These are phyloP conservation scores for Scedosporium aurantiacum DNA, from an alignment of 2,329 filamentous ascomycete genomes.

Conservation along the genomic window DNA sequence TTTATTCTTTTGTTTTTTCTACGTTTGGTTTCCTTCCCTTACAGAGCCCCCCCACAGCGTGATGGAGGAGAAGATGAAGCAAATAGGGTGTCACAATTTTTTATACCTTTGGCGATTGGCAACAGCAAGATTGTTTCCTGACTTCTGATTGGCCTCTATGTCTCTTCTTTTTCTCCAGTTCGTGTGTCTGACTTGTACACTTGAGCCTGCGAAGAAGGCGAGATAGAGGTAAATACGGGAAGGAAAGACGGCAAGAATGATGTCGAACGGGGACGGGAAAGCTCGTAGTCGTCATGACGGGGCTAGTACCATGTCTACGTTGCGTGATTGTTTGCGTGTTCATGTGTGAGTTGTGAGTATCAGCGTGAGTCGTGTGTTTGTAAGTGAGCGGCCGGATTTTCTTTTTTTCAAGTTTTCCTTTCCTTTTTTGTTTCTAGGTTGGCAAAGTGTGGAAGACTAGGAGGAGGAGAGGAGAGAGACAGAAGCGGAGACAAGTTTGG, in stretches of 20 bases:
- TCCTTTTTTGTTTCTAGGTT: too few species aligned
- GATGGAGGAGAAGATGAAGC: neutral
- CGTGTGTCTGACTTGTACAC: neutral
- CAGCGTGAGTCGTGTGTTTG: neutral
- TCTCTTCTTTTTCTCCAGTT: neutral
- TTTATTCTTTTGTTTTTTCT: neutral
- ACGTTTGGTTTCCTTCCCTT: neutral
- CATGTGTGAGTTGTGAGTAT: neutral
- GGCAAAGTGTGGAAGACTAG: too few species aligned
- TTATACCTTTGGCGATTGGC: neutral
- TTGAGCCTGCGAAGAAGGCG: neutral
- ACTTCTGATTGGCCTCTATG: neutral
- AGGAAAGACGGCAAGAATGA: neutral
- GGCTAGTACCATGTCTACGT: neutral
- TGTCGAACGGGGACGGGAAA: neutral
- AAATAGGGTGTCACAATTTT: neutral
- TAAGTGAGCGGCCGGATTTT: neutral
- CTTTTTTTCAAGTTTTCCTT: too few species aligned
- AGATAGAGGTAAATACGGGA: neutral
- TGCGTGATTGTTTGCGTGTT: neutral
- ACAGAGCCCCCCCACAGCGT: neutral
- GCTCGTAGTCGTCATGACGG: neutral
- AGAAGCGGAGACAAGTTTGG: neutral
- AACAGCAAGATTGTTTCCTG: conserved; percentile 2
- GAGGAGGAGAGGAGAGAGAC: neutral